Base-by-base conservation (phyloP, 2,329 filamentous ascomycete species). In the Phialemoniopsis sp. region DNA sequence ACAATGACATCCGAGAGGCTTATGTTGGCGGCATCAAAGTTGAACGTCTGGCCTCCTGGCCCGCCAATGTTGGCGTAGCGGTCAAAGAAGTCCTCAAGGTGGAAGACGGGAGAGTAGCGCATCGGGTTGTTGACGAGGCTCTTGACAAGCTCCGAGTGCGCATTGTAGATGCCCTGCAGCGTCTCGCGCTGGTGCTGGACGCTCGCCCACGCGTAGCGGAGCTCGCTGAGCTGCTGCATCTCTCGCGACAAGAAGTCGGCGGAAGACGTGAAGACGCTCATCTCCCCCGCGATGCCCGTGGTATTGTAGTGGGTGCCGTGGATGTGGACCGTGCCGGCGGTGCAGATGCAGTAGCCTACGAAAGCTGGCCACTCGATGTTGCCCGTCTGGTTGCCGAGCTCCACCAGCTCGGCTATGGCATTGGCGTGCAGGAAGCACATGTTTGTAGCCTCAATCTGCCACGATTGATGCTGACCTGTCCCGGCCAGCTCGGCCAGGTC, bases 371-470 rank as follows among this genome's bases (percentile, higher is more conserved):
- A 94, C 59, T 93, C 87, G 16, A 90, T 80, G 3, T 84, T 77
- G 2, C 79, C 76, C 2, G 82, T 81, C 47, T 85, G 84, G 46
- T 83, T 84, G 2, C 87, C 87, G 13, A 90, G 76, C 55, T 91
- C 85, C 5, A 89, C 82, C 3, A 95, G 66, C 53, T 94, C 88
- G 2, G 87, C 82, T 37, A 94, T 90, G 5, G 88, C 87, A 53
- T 94, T 95, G 6, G 89, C 88, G 49, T 95, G 89, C 14, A 90
- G 67, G 57, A 80, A 93, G 60, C 89, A 94, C 56, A 91, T 74
- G 52, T 93, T 91, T 0, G 88, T 94, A 0, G 89, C 87, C 57
- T 94, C 87, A 35, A 94, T 91, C 56, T 94, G 89, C 89, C 89
- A 95, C 19, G 87, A 90, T 56, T 94, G 88, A 49, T 94, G 87